These are phyloP conservation scores for Saccharomyces eubayanus DNA, from an alignment of 805 yeast genomes.

Conservation along the genomic window DNA sequence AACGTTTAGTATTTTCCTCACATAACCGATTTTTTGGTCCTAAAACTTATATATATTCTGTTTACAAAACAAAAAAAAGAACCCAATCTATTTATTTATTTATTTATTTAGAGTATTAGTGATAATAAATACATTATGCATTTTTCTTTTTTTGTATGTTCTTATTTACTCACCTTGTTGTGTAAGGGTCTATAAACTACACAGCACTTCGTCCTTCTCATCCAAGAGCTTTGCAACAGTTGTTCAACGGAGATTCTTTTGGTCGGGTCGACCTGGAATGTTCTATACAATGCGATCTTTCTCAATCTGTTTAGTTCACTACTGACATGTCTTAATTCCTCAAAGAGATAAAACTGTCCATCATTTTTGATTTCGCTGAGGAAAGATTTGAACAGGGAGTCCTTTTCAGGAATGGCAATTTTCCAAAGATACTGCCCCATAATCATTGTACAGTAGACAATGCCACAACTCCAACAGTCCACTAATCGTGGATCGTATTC, in stretches of 20 bases:
- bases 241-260: slow-evolving; percentile 43
- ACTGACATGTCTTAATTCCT: slow-evolving; percentile 40
- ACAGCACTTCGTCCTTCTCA: slow-evolving; percentile 48
- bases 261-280: slow-evolving; percentile 51
- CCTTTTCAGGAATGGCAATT: slow-evolving; percentile 54
- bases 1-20: slow-evolving; percentile 27
- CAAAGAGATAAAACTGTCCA: slow-evolving; percentile 43
- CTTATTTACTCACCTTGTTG: neutral
- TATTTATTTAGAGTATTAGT: neutral
- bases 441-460: slow-evolving; percentile 68
- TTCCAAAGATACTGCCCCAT: slow-evolving; percentile 90
- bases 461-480: slow-evolving; percentile 85
- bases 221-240: slow-evolving; percentile 55
- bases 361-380: slow-evolving; percentile 38
- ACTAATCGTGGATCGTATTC: slow-evolving; percentile 70
- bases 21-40: neutral
- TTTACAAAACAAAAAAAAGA: neutral
- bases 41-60: neutral
- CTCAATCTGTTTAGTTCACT: slow-evolving; percentile 35
- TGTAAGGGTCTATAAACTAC: slow-evolving; percentile 19
- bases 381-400: slow-evolving; percentile 38
- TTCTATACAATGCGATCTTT: slow-evolving; percentile 45
- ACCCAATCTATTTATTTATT: neutral
- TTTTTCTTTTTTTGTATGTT: neutral
- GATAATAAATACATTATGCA: neutral